Percentiles rank a stretch among this genome's conserved stretches.
phyloP scores from a whole-genome alignment of 345 rosid genomes.

The Eucalyptus microcorys region DNA sequence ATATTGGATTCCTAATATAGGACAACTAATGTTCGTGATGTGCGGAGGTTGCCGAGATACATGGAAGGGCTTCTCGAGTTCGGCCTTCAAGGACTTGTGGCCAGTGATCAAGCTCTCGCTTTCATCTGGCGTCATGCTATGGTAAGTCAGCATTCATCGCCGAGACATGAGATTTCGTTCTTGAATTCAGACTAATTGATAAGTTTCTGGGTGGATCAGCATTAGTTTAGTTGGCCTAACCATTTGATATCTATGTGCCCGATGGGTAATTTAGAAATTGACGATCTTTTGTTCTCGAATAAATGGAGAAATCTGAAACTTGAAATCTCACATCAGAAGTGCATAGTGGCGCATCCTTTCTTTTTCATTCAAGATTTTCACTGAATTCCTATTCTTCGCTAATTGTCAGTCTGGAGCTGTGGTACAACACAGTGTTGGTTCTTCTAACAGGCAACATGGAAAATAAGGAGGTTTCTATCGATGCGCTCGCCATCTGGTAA shows the following conservation, averaged over 20 bases:
- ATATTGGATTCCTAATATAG: constrained; percentile 69
- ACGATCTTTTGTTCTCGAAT: not conserved
- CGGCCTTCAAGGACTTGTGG: constrained; percentile 65
- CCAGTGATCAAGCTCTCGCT: constrained; percentile 62
- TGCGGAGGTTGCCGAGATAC: constrained; percentile 65
- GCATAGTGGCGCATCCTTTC: not conserved
- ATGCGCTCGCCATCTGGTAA: constrained; percentile 81
- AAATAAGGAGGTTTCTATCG: constrained; percentile 59
- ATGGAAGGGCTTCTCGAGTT: constrained; percentile 56
- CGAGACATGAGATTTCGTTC: not conserved
- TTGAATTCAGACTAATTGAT: not conserved
- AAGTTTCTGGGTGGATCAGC: not conserved
- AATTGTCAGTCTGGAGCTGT: constrained; percentile 47
- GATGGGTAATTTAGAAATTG: not conserved
- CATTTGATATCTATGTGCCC: not conserved
- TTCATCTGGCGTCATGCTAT: constrained; percentile 78
- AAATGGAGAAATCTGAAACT: not conserved
- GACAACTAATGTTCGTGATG: constrained; percentile 46
- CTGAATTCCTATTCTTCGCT: not conserved
- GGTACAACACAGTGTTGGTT: constrained; percentile 75
- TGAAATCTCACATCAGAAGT: not conserved
- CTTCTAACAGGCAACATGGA: constrained; percentile 55
- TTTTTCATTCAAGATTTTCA: not conserved
- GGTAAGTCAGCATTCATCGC: constrained; percentile 16
- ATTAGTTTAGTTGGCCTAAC: not conserved